Base-by-base conservation (phyloP, 768 basidiomycete species). In the Pleurotus giganteus region DNA sequence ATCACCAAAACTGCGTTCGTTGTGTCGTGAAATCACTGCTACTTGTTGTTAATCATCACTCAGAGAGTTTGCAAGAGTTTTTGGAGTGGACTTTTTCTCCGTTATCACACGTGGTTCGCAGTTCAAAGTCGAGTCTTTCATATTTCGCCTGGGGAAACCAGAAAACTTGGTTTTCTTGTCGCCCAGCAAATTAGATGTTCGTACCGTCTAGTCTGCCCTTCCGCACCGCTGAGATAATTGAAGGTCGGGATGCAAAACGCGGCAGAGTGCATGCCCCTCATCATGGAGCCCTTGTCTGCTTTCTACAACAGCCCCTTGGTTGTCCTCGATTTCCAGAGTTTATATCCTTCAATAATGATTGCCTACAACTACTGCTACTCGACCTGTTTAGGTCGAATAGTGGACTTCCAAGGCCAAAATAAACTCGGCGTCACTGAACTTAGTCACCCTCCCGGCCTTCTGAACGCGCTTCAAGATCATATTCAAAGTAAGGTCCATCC, bases 341-440 rank as follows among this genome's bases (percentile, higher is more conserved):
- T 99, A 23, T 99, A 99, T 67, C 97, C 97, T 0, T 97, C 94
- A 0, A 77, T 98, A 57, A 98, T 98, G 96, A 96, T 98, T 61
- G 96, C 94, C 4, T 95, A 99, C 72, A 98, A 98, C 68, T 94
- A 94, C 68, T 94, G 91, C 64, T 95, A 94, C 66, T 98, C 95
- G 24, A 99, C 97, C 2, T 98, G 95, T 67, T 77, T 99, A 27
- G 97, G 97, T 8, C 84, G 95, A 11, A 76, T 92, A 34, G 76
- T 78, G n/a, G 78, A 85, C n/a, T 96, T 95, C 70, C 86, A 93
- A 66, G 94, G 89, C 7, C 80, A 80, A 24, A 86, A 89, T 66
- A 96, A 96, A 68, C 82, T 98, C 51, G 97, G 97, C 2, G 89
- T 95, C 42, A 74, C 82, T 37, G 82, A 93, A 57, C 75, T 91